Evolutionary conservation across 371 early-diverging fungal species (phyloP).

Genomic region (Syncephalastrum racemosum): DNA sequence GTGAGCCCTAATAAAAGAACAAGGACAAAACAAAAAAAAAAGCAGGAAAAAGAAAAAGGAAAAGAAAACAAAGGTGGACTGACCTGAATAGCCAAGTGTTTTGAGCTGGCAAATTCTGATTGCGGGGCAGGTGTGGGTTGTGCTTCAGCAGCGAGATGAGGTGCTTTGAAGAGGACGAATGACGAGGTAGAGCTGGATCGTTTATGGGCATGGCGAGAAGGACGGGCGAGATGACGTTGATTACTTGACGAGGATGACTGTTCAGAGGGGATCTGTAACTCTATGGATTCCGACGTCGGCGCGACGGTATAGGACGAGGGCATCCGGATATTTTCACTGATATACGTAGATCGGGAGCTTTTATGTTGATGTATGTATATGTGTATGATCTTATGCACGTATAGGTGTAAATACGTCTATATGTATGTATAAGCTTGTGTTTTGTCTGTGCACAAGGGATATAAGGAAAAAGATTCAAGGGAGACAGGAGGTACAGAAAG

Average conservation of each 20-base stretch:
- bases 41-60: background rate
- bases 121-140: constrained; percentile 9
- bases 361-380: too few species aligned
- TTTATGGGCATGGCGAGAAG: constrained; percentile 2
- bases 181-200: constrained; percentile 22
- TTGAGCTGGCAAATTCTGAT: constrained; percentile 12
- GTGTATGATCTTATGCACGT: too few species aligned
- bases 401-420: too few species aligned
- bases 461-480: too few species aligned
- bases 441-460: too few species aligned
- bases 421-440: too few species aligned
- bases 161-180: constrained; percentile 36
- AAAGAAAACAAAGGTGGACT: background rate
- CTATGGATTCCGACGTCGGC: too few species aligned
- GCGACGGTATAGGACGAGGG: too few species aligned
- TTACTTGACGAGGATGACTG: constrained; percentile 2
- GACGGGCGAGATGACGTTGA: too few species aligned
- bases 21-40: background rate
- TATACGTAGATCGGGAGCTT: too few species aligned
- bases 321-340: too few species aligned
- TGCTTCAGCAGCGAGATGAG: constrained; percentile 16
- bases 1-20: background rate
- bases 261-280: background rate
- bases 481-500: too few species aligned
- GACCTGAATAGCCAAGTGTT: constrained; percentile 31